These are phyloP conservation scores for Vicia villosa DNA, from an alignment of 306 rosid genomes.

Conservation along the genomic window DNA sequence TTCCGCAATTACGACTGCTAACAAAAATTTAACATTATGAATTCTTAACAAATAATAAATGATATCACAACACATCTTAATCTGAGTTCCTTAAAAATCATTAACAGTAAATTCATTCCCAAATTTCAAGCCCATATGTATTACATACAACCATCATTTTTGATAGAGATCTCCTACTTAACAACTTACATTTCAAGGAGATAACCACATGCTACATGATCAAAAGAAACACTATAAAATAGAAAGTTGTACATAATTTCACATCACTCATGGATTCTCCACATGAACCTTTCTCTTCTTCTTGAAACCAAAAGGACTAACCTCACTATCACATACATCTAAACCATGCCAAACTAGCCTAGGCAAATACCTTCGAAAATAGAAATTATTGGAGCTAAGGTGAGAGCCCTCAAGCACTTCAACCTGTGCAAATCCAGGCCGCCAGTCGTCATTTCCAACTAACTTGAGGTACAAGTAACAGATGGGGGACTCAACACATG, in stretches of 20 bases:
- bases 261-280: conserved; percentile 28
- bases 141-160: no score
- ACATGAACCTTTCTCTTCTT: conserved; percentile 51
- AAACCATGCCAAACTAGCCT: conserved; percentile 80
- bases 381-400: conserved; percentile 62
- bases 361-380: conserved; percentile 62
- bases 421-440: conserved; percentile 72
- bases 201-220: no score
- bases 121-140: no score
- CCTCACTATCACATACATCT: conserved; percentile 64
- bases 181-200: neutral
- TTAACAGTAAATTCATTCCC: no score
- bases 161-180: no score
- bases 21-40: no score
- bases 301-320: conserved; percentile 71
- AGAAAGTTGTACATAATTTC: neutral
- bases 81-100: no score
- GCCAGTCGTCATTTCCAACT: conserved; percentile 72
- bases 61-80: no score
- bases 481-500: conserved; percentile 60
- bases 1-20: no score
- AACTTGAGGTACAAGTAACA: conserved; percentile 76
- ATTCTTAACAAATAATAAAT: no score
- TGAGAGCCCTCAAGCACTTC: conserved; percentile 46
- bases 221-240: conserved; percentile 2